Percentiles rank a stretch among this genome's conserved stretches.
These are phyloP conservation scores for Straminergon stramineum DNA, from an alignment of 225 moss, liverwort and hornwort genomes.

Conservation along the genomic window DNA sequence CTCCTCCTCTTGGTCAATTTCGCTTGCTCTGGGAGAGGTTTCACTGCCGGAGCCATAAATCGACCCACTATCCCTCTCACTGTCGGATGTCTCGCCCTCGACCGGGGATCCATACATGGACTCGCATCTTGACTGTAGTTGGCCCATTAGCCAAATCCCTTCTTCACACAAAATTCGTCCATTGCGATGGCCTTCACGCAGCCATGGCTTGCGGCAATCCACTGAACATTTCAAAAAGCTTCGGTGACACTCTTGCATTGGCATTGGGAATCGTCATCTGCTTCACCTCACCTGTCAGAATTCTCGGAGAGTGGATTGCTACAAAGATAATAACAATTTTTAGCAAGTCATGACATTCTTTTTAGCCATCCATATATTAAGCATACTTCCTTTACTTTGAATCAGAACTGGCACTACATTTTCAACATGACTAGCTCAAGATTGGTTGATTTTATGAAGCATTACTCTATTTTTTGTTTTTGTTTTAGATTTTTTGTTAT, in stretches of 20 bases:
- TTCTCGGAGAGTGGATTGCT: background rate
- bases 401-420: background rate
- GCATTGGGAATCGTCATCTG: background rate
- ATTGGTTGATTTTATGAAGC: background rate
- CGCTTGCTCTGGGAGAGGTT: background rate
- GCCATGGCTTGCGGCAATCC: background rate
- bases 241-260: background rate
- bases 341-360: background rate
- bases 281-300: background rate
- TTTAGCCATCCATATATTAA: too few species aligned
- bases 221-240: background rate
- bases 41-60: background rate
- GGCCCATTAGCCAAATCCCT: constrained; percentile 30
- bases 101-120: background rate
- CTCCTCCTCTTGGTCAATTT: constrained; percentile 5
- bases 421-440: background rate
- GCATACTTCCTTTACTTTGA: background rate
- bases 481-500: background rate
- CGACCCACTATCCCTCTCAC: background rate
- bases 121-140: background rate
- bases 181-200: background rate
- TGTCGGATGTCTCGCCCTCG: background rate
- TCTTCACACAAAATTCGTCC: constrained; percentile 14
- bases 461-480: too few species aligned
- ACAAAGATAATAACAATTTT: background rate